Evolutionary conservation across 495 filamentous ascomycete species (phyloP).

Genomic region (Tuber melanosporum): DNA sequence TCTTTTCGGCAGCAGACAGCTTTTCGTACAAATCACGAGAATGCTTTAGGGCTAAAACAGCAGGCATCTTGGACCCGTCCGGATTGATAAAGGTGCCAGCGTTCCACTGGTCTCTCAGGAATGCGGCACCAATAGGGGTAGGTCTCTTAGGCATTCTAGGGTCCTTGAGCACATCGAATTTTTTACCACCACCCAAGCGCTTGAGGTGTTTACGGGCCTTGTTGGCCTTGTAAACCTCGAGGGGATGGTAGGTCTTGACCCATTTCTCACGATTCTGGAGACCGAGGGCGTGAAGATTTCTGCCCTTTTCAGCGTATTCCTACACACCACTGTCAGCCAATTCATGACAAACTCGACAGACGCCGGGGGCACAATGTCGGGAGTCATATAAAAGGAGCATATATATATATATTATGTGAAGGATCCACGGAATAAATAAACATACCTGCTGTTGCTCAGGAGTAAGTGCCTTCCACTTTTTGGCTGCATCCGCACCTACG

Average conservation of each 20-base stretch:
- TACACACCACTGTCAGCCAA: slow-evolving; percentile 2
- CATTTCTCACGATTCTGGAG: slow-evolving; percentile 5
- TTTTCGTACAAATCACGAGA: slow-evolving; percentile 1
- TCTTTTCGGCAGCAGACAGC: slow-evolving; percentile 17
- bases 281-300: not conserved
- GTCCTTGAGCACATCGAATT: not conserved
- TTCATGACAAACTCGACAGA: not conserved
- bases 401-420: not conserved
- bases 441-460: slow-evolving; percentile 19
- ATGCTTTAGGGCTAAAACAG: not conserved
- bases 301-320: slow-evolving; percentile 7
- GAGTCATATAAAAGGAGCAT: not conserved
- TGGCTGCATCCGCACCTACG: not conserved
- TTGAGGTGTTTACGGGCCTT: slow-evolving; percentile 20
- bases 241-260: not conserved
- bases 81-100: not conserved
- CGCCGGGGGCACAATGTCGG: not conserved
- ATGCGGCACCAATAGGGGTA: not conserved
- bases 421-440: not conserved
- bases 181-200: not conserved
- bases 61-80: not conserved
- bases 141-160: slow-evolving; percentile 15
- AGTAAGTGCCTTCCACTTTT: slow-evolving; percentile 13
- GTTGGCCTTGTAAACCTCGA: slow-evolving; percentile 15
- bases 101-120: slow-evolving; percentile 4